phyloP scores from a whole-genome alignment of 768 basidiomycete species.

The Xerocomellus amylosporus region DNA sequence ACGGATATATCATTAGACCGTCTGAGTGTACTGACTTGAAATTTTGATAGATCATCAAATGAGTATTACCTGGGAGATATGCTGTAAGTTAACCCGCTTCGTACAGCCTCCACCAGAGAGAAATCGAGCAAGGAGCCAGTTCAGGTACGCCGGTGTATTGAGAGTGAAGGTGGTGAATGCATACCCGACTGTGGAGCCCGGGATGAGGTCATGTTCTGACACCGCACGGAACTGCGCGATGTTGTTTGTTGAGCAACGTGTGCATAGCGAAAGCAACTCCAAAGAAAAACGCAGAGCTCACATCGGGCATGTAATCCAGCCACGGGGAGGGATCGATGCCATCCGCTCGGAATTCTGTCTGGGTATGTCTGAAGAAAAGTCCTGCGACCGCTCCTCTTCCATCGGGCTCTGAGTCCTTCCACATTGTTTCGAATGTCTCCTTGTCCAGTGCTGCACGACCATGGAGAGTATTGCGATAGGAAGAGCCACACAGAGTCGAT shows the following conservation, averaged over 20 bases:
- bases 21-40: not conserved
- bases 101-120: conserved; percentile 57
- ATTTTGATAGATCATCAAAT: not conserved
- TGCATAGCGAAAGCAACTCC: not conserved
- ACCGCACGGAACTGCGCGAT: conserved; percentile 35
- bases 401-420: conserved; percentile 64
- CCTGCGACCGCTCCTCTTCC: conserved; percentile 45
- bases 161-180: conserved; percentile 69
- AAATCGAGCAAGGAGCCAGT: conserved; percentile 62
- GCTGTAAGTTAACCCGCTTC: conserved; percentile 59
- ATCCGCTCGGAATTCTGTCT: conserved; percentile 58
- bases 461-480: not conserved
- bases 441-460: conserved; percentile 54
- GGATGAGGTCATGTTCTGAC: conserved; percentile 39
- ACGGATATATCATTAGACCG: not conserved
- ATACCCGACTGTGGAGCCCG: conserved; percentile 45
- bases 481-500: not conserved
- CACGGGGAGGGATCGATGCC: conserved; percentile 30
- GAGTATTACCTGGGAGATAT: conserved; percentile 55
- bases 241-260: not conserved
- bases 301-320: conserved; percentile 55
- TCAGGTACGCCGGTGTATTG: conserved; percentile 59
- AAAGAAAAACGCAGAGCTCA: conserved; percentile 25
- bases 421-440: conserved; percentile 74
- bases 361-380: conserved; percentile 61